Base-by-base conservation (phyloP, 1,139 yeast genomes). In the Nakaseomyces sp. region DNA sequence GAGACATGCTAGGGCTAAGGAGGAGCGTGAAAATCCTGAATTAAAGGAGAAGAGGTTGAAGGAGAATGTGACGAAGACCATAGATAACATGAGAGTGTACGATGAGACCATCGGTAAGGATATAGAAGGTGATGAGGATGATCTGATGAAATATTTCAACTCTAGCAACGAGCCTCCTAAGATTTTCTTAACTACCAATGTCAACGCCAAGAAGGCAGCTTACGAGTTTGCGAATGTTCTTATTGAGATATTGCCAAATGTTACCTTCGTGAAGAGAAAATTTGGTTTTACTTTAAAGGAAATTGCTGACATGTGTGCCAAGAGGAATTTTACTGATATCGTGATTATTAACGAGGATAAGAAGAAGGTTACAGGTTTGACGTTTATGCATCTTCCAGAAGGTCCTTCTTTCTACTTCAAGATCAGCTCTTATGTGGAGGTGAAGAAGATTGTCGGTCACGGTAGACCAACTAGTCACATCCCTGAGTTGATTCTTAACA, bases 381-480 rank as follows among this genome's bases (percentile, higher is more conserved):
- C 97, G 1, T 83, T 93, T 58, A 82, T 91, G 50, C 96, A 89
- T 67, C 72, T 91, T 49, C 98, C 98, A 5, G 85, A 74, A 42
- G 98, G 98, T 0, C 98, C 98, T 28, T 82, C 96, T 0, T 87
- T 87, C 60, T 89, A 91, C 66, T 91, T 91, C 58, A 81, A 91
- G 16, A 70, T 91, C 10, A 71, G 89, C n/a, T 86, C 95, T 5
- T 71, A 85, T 42, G 76, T 77, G 18, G 84, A 83, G 52, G 81
- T 86, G n/a, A 76, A 81, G 54, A 71, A 76, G 51, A 86, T 91
- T 46, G 64, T 70, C 16, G 96, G 96, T 12, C 98, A 91, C 58
- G 97, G 97, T 46, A 74, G 81, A 44, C 82, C 96, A 30, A 88
- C 97, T 0, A 79, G 78, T 40, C 97, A 91, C 60, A 77, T 81